Conservation (phyloP, 106 monocot species). For the Allium fistulosum region DNA sequence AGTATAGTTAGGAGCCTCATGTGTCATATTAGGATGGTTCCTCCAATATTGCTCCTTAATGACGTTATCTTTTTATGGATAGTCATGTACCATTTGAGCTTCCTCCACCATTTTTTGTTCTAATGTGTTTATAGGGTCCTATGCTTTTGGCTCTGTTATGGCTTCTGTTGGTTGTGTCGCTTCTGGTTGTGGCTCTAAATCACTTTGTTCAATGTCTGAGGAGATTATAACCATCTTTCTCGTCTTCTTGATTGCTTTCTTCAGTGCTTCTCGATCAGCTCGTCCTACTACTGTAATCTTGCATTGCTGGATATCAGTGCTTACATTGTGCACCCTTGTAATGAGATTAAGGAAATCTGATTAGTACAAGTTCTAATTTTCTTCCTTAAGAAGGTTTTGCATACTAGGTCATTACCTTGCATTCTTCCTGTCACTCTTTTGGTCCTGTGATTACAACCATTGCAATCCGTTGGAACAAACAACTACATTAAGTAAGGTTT, state of each 20-base stretch:
- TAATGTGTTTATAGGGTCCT: not conserved
- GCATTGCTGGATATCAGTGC: constrained; percentile 30
- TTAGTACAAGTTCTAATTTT: not conserved
- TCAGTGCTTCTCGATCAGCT: constrained; percentile 37
- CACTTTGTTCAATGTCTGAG: constrained; percentile 21
- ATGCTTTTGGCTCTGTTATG: not conserved
- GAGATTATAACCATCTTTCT: constrained; percentile 38
- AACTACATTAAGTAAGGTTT: constrained; percentile 34
- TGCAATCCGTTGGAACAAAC: constrained; percentile 59
- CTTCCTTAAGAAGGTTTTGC: not conserved
- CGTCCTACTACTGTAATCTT: constrained; percentile 50
- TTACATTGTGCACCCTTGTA: constrained; percentile 35
- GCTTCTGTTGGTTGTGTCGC: not conserved
- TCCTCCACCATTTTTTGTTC: constrained; percentile 15
- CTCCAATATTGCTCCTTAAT: constrained; percentile 15
- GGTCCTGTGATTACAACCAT: constrained; percentile 53
- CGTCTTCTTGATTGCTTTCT: constrained; percentile 59
- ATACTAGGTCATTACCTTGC: constrained; percentile 21
- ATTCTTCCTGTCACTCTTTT: constrained; percentile 36
- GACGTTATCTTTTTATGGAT: constrained; percentile 20
- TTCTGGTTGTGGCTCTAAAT: constrained; percentile 12
- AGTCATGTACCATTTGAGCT: constrained; percentile 42
- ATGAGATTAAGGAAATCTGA: not conserved
- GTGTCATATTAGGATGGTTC: constrained; percentile 5
- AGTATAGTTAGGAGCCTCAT: constrained; percentile 14